Conservation (phyloP, 768 basidiomycete species). For the Amanita inopinata region DNA sequence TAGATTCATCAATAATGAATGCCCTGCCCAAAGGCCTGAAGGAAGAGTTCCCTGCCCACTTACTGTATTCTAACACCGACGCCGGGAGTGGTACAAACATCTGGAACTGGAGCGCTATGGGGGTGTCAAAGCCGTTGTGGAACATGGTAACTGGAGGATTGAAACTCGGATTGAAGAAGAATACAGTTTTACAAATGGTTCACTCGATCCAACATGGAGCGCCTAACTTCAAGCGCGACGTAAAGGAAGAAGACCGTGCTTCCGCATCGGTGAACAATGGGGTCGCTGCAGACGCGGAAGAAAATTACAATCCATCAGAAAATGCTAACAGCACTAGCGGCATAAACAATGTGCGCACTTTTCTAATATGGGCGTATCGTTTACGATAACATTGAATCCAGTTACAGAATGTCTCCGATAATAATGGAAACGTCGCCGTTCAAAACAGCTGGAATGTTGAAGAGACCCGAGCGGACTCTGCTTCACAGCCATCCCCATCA, state of each 20-base stretch:
- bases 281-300: background rate
- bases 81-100: slow-evolving; percentile 47
- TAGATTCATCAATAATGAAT: slow-evolving; percentile 61
- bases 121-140: slow-evolving; percentile 64
- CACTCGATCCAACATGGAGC: slow-evolving; percentile 47
- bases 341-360: background rate
- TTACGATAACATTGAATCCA: no score
- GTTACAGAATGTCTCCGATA: background rate
- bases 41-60: slow-evolving; percentile 64
- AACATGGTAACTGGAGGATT: slow-evolving; percentile 59
- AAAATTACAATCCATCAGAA: background rate
- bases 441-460: slow-evolving; percentile 1
- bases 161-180: slow-evolving; percentile 48
- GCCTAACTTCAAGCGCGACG: slow-evolving; percentile 28
- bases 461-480: background rate
- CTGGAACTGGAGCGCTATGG: slow-evolving; percentile 74
- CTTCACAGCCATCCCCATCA: background rate
- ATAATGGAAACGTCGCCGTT: background rate
- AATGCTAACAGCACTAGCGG: background rate
- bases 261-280: background rate
- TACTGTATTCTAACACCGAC: slow-evolving; percentile 49
- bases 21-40: slow-evolving; percentile 57
- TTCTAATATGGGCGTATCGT: background rate
- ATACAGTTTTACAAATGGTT: slow-evolving; percentile 50
- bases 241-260: slow-evolving; percentile 20